Percentiles rank a stretch among this genome's conserved stretches.
Conservation (phyloP, 495 filamentous ascomycete species). For the Friedmanniomyces simplex region DNA sequence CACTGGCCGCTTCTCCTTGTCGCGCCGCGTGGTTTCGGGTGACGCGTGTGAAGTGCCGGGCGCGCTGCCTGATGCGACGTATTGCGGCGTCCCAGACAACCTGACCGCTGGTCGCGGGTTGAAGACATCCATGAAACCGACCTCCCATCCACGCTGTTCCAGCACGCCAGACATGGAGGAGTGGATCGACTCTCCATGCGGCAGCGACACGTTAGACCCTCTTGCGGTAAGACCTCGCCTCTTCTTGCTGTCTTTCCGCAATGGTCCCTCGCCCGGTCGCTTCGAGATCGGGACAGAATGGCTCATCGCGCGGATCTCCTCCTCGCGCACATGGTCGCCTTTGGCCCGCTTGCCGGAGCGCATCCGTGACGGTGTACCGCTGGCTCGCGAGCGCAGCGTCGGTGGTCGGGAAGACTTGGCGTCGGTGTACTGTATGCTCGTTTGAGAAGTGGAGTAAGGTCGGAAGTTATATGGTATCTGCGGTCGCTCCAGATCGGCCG, state of each 20-base stretch:
- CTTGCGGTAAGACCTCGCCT: conserved; percentile 50
- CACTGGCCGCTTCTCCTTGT: conserved; percentile 30
- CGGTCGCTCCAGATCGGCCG: conserved; percentile 31
- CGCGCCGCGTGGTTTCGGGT: background rate
- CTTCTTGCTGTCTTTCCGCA: conserved; percentile 56
- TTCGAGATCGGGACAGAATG: conserved; percentile 55
- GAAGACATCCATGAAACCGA: conserved; percentile 62
- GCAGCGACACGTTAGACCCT: conserved; percentile 64
- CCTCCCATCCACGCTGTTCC: conserved; percentile 60
- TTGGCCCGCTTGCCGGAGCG: conserved; percentile 76
- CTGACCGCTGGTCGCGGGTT: conserved; percentile 71
- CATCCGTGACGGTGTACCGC: conserved; percentile 45
- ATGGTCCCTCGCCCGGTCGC: conserved; percentile 39
- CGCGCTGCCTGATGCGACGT: conserved; percentile 24
- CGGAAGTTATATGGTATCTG: conserved; percentile 39
- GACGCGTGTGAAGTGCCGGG: background rate
- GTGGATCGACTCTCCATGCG: conserved; percentile 57
- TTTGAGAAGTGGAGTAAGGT: conserved; percentile 34
- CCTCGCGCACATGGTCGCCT: conserved; percentile 64
- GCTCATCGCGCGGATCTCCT: conserved; percentile 77
- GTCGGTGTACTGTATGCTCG: conserved; percentile 34
- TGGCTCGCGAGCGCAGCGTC: conserved; percentile 51
- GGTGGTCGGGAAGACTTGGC: conserved; percentile 46
- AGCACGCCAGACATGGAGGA: conserved; percentile 62
- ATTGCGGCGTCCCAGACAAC: conserved; percentile 54